These are phyloP conservation scores for Cylindrotheca closterium DNA, from an alignment of 108 stramenopile genomes.

Conservation along the genomic window DNA sequence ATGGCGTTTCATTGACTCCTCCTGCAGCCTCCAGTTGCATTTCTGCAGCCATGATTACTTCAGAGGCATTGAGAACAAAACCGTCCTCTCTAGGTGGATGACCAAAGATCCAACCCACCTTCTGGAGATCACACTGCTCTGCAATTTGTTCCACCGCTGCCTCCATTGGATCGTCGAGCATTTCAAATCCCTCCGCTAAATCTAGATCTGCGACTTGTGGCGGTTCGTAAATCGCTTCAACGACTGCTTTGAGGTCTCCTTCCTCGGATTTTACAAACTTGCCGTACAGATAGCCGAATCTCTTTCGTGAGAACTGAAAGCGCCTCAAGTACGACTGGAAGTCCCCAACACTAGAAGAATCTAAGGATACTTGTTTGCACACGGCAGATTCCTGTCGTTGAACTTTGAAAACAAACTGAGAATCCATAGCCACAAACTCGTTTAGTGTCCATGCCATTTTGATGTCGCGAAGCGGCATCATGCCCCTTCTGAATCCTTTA, in stretches of 20 bases:
- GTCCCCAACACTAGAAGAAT: constrained; percentile 56
- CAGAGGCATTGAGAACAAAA: constrained; percentile 85
- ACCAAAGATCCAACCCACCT: constrained; percentile 97
- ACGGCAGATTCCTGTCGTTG: constrained; percentile 83
- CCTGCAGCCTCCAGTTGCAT: constrained; percentile 92
- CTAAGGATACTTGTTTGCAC: constrained; percentile 63
- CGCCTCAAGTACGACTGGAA: constrained; percentile 83
- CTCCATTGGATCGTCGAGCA: constrained; percentile 89
- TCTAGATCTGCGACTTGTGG: constrained; percentile 86
- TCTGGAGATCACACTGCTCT: constrained; percentile 68
- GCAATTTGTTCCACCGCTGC: constrained; percentile 86
- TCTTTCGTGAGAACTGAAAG: constrained; percentile 86
- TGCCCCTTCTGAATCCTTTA: constrained; percentile 89
- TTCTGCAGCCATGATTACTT: constrained; percentile 93
- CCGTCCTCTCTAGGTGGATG: constrained; percentile 93
- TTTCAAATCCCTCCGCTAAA: constrained; percentile 84
- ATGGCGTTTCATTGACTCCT: constrained; percentile 94
- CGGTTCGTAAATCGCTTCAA: constrained; percentile 98
- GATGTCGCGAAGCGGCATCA: constrained; percentile 90
- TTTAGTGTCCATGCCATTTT: constrained; percentile 97
- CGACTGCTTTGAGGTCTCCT: constrained; percentile 50
- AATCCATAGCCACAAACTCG: constrained; percentile 94
- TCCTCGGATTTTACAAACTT: constrained; percentile 58
- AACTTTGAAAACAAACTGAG: constrained; percentile 91
- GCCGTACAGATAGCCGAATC: constrained; percentile 92